A percentile compares a stretch with the other conserved stretches of the same genome.
phyloP scores from a whole-genome alignment of 352 stramenopile species.

The Phytophthora crassamura region DNA sequence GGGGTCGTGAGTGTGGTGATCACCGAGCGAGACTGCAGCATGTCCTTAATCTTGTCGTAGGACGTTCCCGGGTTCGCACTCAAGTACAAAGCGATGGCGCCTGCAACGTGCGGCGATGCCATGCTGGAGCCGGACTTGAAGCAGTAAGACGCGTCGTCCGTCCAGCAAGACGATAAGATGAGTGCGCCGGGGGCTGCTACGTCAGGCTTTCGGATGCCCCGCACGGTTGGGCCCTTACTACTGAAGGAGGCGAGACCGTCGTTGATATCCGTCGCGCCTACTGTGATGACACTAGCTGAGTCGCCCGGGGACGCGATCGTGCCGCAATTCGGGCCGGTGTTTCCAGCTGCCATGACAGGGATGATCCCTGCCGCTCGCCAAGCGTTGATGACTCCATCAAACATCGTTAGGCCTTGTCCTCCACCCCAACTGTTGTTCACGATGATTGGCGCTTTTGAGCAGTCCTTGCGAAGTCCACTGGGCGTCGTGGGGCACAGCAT shows the following conservation, averaged over 20 bases:
- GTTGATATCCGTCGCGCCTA: constrained; percentile 61
- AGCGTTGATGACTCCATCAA: constrained; percentile 49
- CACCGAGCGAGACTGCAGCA: constrained; percentile 40
- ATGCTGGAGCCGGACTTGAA: constrained; percentile 74
- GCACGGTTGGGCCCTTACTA: constrained; percentile 58
- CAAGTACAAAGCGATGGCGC: constrained; percentile 61
- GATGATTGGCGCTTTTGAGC: constrained; percentile 55
- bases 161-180: constrained; percentile 61
- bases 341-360: constrained; percentile 62
- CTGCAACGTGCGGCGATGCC: constrained; percentile 66
- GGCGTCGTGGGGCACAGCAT: constrained; percentile 69
- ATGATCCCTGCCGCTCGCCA: constrained; percentile 65
- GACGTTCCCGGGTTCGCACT: constrained; percentile 44
- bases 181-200: constrained; percentile 52
- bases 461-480: constrained; percentile 49
- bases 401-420: constrained; percentile 50
- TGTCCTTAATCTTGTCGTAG: constrained; percentile 51
- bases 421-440: constrained; percentile 81
- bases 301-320: constrained; percentile 64
- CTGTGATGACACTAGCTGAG: constrained; percentile 62
- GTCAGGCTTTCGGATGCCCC: constrained; percentile 58
- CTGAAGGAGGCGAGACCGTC: constrained; percentile 55
- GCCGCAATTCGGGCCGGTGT: constrained; percentile 54
- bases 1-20: constrained; percentile 35
- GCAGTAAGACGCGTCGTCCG: constrained; percentile 52